These are phyloP conservation scores for Canna indica DNA, from an alignment of 176 grass and related monocot genomes.

Conservation along the genomic window DNA sequence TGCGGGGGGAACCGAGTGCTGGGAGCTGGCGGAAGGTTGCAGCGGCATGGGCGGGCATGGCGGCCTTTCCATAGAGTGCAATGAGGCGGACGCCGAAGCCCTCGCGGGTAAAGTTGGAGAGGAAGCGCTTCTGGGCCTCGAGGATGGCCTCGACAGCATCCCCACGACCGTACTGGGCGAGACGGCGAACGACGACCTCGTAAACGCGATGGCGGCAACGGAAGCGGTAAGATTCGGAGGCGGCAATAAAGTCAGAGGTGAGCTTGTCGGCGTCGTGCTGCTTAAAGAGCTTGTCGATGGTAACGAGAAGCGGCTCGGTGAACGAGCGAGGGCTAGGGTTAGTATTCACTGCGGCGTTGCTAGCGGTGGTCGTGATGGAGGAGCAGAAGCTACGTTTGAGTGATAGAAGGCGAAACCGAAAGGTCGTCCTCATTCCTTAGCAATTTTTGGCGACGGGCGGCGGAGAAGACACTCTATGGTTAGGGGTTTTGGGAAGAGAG, in stretches of 20 bases:
- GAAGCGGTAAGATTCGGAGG: conserved; percentile 27
- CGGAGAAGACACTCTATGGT: too few species aligned
- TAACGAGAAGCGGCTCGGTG: not conserved
- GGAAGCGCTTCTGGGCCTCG: conserved; percentile 44
- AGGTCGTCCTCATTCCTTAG: not conserved
- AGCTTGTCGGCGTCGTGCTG: conserved; percentile 45
- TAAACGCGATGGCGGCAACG: conserved; percentile 34
- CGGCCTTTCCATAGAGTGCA: conserved; percentile 42
- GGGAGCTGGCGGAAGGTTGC: conserved; percentile 33
- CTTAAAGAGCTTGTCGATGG: conserved; percentile 9
- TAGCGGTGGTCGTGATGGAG: not conserved
- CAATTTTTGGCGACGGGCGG: not conserved
- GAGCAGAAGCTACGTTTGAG: not conserved
- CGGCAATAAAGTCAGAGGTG: conserved; percentile 33
- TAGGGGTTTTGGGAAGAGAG: not conserved
- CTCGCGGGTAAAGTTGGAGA: conserved; percentile 13
- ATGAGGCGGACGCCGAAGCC: conserved; percentile 43
- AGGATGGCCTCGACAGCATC: conserved; percentile 42
- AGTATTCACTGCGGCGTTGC: not conserved
- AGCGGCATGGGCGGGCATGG: conserved; percentile 39
- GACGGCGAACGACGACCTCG: conserved; percentile 34
- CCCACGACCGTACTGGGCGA: conserved; percentile 20
- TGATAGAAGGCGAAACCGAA: not conserved
- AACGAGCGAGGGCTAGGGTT: not conserved
- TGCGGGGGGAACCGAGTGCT: conserved; percentile 12